A percentile compares a stretch with the other conserved stretches of the same genome.
Evolutionary conservation across 192 early-diverging fungal species (phyloP).

Genomic region (Coemansia sp.): DNA sequence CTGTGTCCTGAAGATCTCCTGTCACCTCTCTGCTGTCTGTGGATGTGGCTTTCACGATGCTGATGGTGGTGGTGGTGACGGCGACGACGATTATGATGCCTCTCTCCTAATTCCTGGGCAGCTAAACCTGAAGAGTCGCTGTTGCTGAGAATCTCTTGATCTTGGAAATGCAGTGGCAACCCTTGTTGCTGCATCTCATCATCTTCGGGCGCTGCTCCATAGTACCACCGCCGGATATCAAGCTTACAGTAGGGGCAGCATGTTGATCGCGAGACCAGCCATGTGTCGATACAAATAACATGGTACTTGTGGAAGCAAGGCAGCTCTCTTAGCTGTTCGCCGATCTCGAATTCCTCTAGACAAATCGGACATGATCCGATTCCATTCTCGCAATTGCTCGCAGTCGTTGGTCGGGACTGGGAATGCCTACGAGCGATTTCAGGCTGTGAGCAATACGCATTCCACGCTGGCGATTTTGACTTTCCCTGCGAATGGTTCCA

Average conservation of each 20-base stretch:
- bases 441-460: slow-evolving; percentile 30
- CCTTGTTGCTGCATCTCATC: slow-evolving; percentile 1
- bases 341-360: slow-evolving; percentile 64
- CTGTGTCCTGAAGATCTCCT: too few relatives aligned
- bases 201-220: slow-evolving; percentile 39
- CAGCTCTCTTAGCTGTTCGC: slow-evolving; percentile 65
- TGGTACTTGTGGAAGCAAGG: slow-evolving; percentile 70
- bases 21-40: too few relatives aligned
- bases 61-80: too few relatives aligned
- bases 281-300: slow-evolving; percentile 64
- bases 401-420: slow-evolving; percentile 12
- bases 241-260: slow-evolving; percentile 56
- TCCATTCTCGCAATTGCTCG: slow-evolving; percentile 20
- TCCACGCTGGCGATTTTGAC: slow-evolving; percentile 14
- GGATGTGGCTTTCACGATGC: background rate
- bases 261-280: slow-evolving; percentile 56
- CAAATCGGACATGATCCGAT: slow-evolving; percentile 67
- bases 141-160: background rate
- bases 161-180: slow-evolving; percentile 17
- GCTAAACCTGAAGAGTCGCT: background rate
- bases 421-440: slow-evolving; percentile 27
- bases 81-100: background rate
- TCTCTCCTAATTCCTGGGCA: background rate
- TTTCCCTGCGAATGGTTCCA: background rate
- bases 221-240: slow-evolving; percentile 51